Conservation (phyloP, 2,329 filamentous ascomycete species). For the Trichoderma sp. region DNA sequence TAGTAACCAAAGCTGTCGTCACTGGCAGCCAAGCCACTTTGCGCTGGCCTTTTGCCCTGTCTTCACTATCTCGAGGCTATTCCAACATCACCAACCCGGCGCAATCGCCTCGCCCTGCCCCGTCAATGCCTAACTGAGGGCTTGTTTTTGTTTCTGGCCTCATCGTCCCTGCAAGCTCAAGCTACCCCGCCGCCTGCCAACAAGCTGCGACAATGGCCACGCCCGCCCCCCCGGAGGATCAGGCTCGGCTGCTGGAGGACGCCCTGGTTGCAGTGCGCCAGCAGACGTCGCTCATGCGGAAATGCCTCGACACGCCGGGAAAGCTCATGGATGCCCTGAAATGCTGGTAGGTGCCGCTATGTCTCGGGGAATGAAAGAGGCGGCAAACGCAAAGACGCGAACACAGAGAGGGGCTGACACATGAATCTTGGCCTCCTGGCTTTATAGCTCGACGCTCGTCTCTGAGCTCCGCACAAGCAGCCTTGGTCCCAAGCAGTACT, state of each 20-base stretch:
- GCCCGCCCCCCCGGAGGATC: slow-evolving; percentile 70
- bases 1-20: slow-evolving; percentile 10
- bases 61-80: background rate
- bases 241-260: slow-evolving; percentile 94
- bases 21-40: slow-evolving; percentile 18
- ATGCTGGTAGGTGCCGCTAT: slow-evolving; percentile 75
- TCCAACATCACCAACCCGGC: slow-evolving; percentile 11
- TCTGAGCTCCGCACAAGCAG: slow-evolving; percentile 98
- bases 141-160: slow-evolving; percentile 9
- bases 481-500: slow-evolving; percentile 98
- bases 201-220: slow-evolving; percentile 41
- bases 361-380: background rate
- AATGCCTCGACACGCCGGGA: slow-evolving; percentile 92
- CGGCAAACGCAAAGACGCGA: background rate
- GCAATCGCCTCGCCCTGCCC: slow-evolving; percentile 23
- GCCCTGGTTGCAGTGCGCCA: slow-evolving; percentile 93
- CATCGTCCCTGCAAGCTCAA: slow-evolving; percentile 24
- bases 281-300: slow-evolving; percentile 95
- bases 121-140: slow-evolving; percentile 30
- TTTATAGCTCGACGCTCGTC: slow-evolving; percentile 82
- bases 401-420: slow-evolving; percentile 12
- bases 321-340: slow-evolving; percentile 99
- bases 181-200: slow-evolving; percentile 33
- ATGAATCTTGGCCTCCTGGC: slow-evolving; percentile 14
- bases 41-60: slow-evolving; percentile 12